A percentile compares a stretch with the other conserved stretches of the same genome.
These are phyloP conservation scores for Nasturtium officinale DNA, from an alignment of 345 rosid genomes.

Conservation along the genomic window DNA sequence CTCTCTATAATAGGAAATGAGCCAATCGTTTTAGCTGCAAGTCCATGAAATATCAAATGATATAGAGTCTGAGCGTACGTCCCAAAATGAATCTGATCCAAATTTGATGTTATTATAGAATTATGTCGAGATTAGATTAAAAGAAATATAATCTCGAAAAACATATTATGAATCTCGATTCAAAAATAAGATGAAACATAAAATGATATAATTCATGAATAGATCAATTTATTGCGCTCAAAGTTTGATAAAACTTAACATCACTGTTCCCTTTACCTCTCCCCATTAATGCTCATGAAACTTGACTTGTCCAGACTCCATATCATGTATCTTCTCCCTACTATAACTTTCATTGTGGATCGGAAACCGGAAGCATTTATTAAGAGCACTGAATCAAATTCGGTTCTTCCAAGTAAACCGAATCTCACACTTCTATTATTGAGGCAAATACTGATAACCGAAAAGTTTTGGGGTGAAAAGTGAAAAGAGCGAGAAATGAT, in stretches of 20 bases:
- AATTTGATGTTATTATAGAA: not conserved
- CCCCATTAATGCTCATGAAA: not conserved
- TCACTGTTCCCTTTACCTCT: not conserved
- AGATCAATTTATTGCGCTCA: not conserved
- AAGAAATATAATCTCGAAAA: not conserved
- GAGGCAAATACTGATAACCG: not conserved
- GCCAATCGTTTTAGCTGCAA: no score
- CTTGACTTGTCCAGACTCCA: not conserved
- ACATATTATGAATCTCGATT: not conserved
- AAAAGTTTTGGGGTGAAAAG: constrained; percentile 18
- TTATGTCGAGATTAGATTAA: not conserved
- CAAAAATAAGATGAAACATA: not conserved
- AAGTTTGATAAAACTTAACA: not conserved
- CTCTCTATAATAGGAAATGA: not conserved
- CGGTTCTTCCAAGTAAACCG: not conserved
- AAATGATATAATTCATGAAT: not conserved
- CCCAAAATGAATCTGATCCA: not conserved
- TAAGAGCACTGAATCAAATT: not conserved
- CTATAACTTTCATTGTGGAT: not conserved
- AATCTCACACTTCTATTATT: not conserved
- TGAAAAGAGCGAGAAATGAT: not conserved
- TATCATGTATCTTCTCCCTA: not conserved
- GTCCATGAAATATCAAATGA: not conserved
- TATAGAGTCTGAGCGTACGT: no score
- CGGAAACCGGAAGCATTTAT: not conserved